Percentiles rank a stretch among this genome's conserved stretches.
These are phyloP conservation scores for Exophiala sideris DNA, from an alignment of 2,329 filamentous ascomycete genomes.

Conservation along the genomic window DNA sequence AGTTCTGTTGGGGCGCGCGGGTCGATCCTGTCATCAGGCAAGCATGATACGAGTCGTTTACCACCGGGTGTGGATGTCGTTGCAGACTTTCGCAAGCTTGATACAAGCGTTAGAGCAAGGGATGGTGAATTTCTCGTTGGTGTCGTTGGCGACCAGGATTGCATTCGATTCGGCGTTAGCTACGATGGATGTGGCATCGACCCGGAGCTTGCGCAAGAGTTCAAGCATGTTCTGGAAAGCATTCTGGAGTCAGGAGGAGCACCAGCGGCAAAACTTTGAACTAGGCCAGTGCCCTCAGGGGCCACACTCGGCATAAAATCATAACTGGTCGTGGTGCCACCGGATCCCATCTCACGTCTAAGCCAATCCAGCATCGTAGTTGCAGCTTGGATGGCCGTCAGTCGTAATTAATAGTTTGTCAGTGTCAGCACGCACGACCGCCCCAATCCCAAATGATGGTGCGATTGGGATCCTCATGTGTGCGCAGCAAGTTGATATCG, in stretches of 20 bases:
- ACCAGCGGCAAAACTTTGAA: background rate
- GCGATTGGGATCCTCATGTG: no score
- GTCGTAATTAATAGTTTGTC: no score
- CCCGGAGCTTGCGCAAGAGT: slow-evolving; percentile 17
- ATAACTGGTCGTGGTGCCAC: no score
- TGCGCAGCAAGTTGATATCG: no score
- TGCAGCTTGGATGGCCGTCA: no score
- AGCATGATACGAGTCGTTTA: slow-evolving; percentile 15
- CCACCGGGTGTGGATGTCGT: slow-evolving; percentile 6
- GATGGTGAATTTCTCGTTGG: slow-evolving; percentile 27
- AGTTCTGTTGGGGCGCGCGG: slow-evolving; percentile 24
- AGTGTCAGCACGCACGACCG: no score
- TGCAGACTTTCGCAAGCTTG: slow-evolving; percentile 20
- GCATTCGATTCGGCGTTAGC: slow-evolving; percentile 16
- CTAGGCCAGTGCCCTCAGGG: background rate
- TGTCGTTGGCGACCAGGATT: slow-evolving; percentile 17
- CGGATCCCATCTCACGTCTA: no score
- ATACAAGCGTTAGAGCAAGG: slow-evolving; percentile 22
- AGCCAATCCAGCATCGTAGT: no score
- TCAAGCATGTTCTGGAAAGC: slow-evolving; percentile 21
- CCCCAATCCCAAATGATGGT: no score
- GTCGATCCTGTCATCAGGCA: slow-evolving; percentile 17
- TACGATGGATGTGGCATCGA: slow-evolving; percentile 27
- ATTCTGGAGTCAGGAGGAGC: slow-evolving; percentile 13
- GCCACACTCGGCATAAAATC: no score